Conservation (phyloP, 148 eudicot species). For the Selenicereus undatus region DNA sequence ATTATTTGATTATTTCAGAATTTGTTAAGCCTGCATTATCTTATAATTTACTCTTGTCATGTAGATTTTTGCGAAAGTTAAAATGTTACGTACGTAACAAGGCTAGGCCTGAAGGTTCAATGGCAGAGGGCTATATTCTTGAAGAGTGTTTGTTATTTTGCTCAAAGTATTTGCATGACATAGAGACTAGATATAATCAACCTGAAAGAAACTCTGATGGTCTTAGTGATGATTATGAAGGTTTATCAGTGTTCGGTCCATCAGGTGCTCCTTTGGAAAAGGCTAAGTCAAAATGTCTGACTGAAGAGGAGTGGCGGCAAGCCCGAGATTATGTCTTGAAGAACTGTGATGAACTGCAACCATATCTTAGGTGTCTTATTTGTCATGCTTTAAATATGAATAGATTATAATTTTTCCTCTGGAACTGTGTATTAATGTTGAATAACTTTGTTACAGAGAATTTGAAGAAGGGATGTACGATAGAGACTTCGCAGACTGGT, state of each 20-base stretch:
- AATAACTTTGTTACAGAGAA: no score
- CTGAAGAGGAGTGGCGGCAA: not conserved
- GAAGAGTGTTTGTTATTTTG: constrained; percentile 11
- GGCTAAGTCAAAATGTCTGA: not conserved
- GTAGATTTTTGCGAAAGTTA: not conserved
- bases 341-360: constrained; percentile 6
- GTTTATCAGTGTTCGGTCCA: constrained; percentile 9
- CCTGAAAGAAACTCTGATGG: not conserved
- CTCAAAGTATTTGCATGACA: constrained; percentile 10
- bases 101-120: not conserved
- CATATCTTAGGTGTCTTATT: not conserved
- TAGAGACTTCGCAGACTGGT: no score
- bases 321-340: not conserved
- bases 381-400: no score
- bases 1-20: no score
- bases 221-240: not conserved
- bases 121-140: constrained; percentile 16
- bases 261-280: not conserved
- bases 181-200: not conserved
- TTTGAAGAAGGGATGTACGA: no score
- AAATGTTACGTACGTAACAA: constrained; percentile 15
- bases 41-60: not conserved
- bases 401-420: no score
- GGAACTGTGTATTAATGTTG: no score
- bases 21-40: no score